Conservation (phyloP, 768 basidiomycete genomes). For the Phanerodontia chrysosporium region DNA sequence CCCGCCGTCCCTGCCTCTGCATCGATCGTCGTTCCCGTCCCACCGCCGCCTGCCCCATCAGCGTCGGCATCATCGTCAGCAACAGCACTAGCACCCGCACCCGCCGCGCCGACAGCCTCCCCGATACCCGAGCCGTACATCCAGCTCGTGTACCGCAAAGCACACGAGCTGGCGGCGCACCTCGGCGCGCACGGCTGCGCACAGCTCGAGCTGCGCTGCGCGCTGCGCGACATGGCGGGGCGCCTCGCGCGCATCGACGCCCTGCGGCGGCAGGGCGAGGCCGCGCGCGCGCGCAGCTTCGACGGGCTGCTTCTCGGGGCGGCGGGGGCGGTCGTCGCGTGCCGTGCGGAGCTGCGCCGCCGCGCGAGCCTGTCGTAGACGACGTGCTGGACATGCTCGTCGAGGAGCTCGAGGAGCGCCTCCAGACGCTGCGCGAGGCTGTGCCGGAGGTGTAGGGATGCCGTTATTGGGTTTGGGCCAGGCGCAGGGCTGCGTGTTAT, state of each 20-base stretch:
- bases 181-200: background rate
- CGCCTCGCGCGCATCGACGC: background rate
- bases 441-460: too few relatives aligned
- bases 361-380: background rate
- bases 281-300: background rate
- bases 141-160: background rate
- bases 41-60: background rate
- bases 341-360: background rate
- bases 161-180: background rate
- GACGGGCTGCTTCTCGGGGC: background rate
- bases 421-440: background rate
- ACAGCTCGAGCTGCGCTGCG: background rate
- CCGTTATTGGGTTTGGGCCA: too few relatives aligned
- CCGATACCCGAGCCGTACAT: background rate
- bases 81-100: too few relatives aligned
- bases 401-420: background rate
- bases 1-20: background rate
- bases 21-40: background rate
- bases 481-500: too few relatives aligned
- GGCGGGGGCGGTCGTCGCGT: background rate
- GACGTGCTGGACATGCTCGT: background rate
- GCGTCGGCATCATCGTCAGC: too few relatives aligned
- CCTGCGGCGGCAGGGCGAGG: background rate
- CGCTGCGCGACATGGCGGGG: background rate
- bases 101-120: background rate